Evolutionary conservation across 164 flowering plant genomes (phyloP).

Genomic region (Macadamia tetraphylla): DNA sequence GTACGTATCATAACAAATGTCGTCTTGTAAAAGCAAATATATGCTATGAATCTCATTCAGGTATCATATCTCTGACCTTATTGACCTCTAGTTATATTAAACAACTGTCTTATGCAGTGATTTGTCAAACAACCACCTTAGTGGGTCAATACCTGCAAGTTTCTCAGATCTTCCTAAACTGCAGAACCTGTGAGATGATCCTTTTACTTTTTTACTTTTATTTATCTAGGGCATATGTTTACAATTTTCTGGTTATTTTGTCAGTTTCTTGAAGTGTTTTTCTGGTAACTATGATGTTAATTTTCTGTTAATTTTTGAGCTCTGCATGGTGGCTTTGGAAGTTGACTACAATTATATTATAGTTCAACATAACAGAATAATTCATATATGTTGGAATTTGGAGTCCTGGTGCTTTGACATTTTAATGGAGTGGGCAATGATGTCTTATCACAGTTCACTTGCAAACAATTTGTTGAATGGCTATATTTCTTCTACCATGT

Average conservation of each 20-base stretch:
- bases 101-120: slow-evolving; percentile 41
- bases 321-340: too few species aligned
- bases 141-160: slow-evolving; percentile 59
- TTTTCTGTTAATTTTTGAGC: too few species aligned
- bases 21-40: background rate
- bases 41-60: too few species aligned
- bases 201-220: slow-evolving; percentile 2
- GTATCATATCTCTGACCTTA: too few species aligned
- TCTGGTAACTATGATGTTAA: too few species aligned
- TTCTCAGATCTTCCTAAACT: slow-evolving; percentile 60
- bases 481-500: slow-evolving; percentile 51
- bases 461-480: slow-evolving; percentile 64
- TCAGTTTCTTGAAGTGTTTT: too few species aligned
- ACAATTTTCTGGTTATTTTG: too few species aligned
- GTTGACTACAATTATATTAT: too few species aligned
- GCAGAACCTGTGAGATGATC: slow-evolving; percentile 62
- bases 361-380: too few species aligned
- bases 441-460: slow-evolving; percentile 45
- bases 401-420: background rate
- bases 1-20: too few species aligned
- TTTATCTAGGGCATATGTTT: background rate
- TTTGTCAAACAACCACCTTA: slow-evolving; percentile 64
- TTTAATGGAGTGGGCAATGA: background rate
- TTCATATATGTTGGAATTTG: background rate
- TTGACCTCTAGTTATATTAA: background rate